Conservation (phyloP, 768 basidiomycete species). For the Agrocybe pediades region DNA sequence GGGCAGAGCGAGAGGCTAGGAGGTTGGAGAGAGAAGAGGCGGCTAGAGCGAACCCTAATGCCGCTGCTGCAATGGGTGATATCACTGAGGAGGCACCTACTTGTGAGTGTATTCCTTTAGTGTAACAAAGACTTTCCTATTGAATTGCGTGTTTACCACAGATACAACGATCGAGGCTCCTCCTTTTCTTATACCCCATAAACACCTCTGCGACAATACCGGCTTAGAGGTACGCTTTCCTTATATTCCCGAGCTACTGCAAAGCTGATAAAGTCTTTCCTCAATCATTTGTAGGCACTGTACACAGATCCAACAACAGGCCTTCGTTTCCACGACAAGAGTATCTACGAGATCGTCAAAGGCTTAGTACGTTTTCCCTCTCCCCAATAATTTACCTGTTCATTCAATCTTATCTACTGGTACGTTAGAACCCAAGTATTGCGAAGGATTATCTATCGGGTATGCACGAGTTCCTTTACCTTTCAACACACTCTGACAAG, state of each 20-base stretch:
- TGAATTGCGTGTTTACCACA: conserved; percentile 26
- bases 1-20: conserved; percentile 62
- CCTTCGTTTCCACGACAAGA: conserved; percentile 83
- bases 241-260: background rate
- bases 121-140: background rate
- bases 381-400: background rate
- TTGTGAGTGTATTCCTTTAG: conserved; percentile 45
- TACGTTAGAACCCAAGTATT: conserved; percentile 59
- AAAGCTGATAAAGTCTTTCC: background rate
- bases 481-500: conserved; percentile 4
- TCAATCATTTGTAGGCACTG: conserved; percentile 52
- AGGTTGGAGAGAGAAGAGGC: conserved; percentile 48
- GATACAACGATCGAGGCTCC: conserved; percentile 85
- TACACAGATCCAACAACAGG: conserved; percentile 84
- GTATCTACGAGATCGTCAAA: conserved; percentile 82
- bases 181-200: conserved; percentile 73
- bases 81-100: conserved; percentile 68
- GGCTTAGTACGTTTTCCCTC: conserved; percentile 50
- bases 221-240: conserved; percentile 63
- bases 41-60: conserved; percentile 60
- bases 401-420: background rate
- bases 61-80: conserved; percentile 5
- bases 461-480: conserved; percentile 16
- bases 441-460: conserved; percentile 79
- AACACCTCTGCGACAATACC: conserved; percentile 85